Conservation (phyloP, 2,329 filamentous ascomycete genomes). For the Alternaria incomplexa region DNA sequence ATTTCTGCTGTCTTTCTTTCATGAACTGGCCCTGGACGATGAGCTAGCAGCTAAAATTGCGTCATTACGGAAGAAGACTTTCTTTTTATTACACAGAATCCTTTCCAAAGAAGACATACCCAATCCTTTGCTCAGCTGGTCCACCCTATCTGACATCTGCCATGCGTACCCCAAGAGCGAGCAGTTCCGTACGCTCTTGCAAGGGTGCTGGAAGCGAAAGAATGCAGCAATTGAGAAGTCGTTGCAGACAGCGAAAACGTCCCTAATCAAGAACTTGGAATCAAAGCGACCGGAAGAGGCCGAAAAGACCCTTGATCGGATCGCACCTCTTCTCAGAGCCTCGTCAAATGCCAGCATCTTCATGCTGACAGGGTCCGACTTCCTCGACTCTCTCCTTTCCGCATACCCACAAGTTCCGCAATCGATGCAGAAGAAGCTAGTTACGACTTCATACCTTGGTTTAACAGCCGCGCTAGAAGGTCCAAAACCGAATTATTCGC, state of each 20-base stretch:
- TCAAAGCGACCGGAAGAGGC: slow-evolving; percentile 63
- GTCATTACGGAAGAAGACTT: slow-evolving; percentile 67
- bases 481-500: slow-evolving; percentile 71
- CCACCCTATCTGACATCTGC: slow-evolving; percentile 72
- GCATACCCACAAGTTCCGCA: slow-evolving; percentile 71
- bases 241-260: slow-evolving; percentile 66
- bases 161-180: slow-evolving; percentile 70
- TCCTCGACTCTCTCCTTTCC: slow-evolving; percentile 75
- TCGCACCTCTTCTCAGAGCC: slow-evolving; percentile 69
- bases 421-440: slow-evolving; percentile 68
- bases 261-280: slow-evolving; percentile 68
- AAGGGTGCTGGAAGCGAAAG: slow-evolving; percentile 60
- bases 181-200: slow-evolving; percentile 57
- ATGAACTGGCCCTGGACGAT: slow-evolving; percentile 54
- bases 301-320: slow-evolving; percentile 61
- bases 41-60: slow-evolving; percentile 48
- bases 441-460: slow-evolving; percentile 77
- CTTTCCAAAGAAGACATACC: slow-evolving; percentile 57
- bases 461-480: slow-evolving; percentile 73
- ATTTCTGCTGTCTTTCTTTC: slow-evolving; percentile 73
- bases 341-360: slow-evolving; percentile 64
- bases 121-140: slow-evolving; percentile 64
- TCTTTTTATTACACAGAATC: slow-evolving; percentile 67
- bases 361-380: slow-evolving; percentile 85
- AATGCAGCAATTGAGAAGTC: slow-evolving; percentile 60